phyloP scores from a whole-genome alignment of 2,329 filamentous ascomycete species.

The Clonostachys rosea region DNA sequence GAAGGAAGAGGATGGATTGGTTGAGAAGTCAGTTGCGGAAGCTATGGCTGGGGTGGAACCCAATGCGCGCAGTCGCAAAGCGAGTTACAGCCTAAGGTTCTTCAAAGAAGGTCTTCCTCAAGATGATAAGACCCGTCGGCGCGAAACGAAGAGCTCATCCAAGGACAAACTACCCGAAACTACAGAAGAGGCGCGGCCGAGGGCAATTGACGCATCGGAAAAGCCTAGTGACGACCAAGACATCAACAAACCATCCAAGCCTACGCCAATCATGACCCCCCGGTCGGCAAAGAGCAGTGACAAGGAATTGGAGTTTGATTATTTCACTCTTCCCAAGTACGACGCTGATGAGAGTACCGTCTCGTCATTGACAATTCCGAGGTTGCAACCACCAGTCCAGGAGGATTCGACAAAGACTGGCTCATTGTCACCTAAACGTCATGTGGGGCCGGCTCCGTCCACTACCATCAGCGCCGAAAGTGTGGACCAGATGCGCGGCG shows the following conservation, averaged over 20 bases:
- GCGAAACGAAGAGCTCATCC: conserved; percentile 20
- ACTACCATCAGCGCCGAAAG: conserved; percentile 14
- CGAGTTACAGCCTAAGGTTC: conserved; percentile 62
- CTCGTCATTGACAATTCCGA: conserved; percentile 8
- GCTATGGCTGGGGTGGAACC: conserved; percentile 57
- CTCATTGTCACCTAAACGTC: conserved; percentile 5
- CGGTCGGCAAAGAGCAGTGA: not conserved
- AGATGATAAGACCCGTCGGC: conserved; percentile 51
- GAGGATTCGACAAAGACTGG: conserved; percentile 9
- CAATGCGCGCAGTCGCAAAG: conserved; percentile 61
- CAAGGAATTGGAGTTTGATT: conserved; percentile 9
- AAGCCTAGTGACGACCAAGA: too few species aligned
- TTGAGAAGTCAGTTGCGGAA: conserved; percentile 61
- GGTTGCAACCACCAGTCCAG: conserved; percentile 8
- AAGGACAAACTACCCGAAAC: conserved; percentile 35
- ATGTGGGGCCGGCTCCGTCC: conserved; percentile 15
- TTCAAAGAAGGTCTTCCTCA: conserved; percentile 62
- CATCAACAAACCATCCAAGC: too few species aligned
- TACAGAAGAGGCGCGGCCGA: conserved; percentile 18
- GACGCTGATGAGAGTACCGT: conserved; percentile 1
- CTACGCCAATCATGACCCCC: too few species aligned
- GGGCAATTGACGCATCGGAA: not conserved
- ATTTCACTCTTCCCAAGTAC: conserved; percentile 11
- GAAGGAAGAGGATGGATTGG: conserved; percentile 47
- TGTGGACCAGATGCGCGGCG: conserved; percentile 13